These are phyloP conservation scores for Globisporangium ultimum DNA, from an alignment of 352 stramenopile genomes.

Conservation along the genomic window DNA sequence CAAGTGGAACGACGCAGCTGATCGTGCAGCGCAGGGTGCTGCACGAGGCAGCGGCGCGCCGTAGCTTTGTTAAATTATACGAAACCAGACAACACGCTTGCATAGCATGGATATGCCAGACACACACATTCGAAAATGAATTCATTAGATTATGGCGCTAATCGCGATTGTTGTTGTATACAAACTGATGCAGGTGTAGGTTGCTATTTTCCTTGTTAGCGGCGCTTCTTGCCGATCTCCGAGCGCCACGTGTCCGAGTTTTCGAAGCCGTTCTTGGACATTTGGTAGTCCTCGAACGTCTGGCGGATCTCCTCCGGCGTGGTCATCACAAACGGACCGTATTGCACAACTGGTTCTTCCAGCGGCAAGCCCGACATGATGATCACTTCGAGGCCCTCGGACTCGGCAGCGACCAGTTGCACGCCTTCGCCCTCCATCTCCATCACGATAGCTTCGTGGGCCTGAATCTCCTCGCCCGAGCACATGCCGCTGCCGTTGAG, in stretches of 20 bases:
- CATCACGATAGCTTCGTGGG: slow-evolving; percentile 22
- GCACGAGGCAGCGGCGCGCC: too few relatives aligned
- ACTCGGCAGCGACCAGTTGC: slow-evolving; percentile 37
- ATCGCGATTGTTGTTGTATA: too few relatives aligned
- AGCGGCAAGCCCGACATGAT: slow-evolving; percentile 50
- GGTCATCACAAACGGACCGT: slow-evolving; percentile 80
- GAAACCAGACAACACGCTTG: too few relatives aligned
- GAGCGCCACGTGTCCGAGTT: slow-evolving; percentile 51
- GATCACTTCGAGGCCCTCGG: slow-evolving; percentile 43
- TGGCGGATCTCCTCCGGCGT: slow-evolving; percentile 44
- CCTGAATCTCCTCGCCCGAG: slow-evolving; percentile 27
- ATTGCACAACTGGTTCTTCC: slow-evolving; percentile 56
- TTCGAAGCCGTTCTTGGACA: slow-evolving; percentile 63
- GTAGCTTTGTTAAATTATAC: too few relatives aligned
- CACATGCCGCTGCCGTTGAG: slow-evolving; percentile 3
- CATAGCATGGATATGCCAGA: too few relatives aligned
- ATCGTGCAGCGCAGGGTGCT: not conserved
- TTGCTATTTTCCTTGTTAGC: too few relatives aligned
- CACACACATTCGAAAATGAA: too few relatives aligned
- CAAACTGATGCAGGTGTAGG: too few relatives aligned
- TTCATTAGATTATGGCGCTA: too few relatives aligned
- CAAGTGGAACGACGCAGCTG: not conserved
- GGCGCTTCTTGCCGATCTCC: slow-evolving; percentile 32
- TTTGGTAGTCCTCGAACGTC: slow-evolving; percentile 46
- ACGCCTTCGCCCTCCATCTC: slow-evolving; percentile 21